Conservation (phyloP, 2,329 filamentous ascomycete genomes). For the Escovopsis sp. region DNA sequence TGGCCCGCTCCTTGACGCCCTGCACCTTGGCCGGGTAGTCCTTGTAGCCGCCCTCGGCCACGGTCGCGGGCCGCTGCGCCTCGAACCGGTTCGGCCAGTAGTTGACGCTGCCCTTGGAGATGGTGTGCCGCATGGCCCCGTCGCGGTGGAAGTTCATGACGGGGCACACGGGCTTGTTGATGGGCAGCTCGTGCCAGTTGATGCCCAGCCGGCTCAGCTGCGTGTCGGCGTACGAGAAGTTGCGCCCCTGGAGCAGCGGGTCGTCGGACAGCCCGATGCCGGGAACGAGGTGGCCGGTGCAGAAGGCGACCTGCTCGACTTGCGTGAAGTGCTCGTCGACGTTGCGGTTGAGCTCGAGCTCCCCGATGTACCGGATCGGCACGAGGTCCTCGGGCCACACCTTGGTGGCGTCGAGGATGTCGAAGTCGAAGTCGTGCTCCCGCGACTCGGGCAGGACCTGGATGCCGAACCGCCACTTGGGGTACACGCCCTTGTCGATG, state of each 20-base stretch:
- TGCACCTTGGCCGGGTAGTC: constrained; percentile 48
- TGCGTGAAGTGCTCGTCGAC: constrained; percentile 71
- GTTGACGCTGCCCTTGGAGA: constrained; percentile 53
- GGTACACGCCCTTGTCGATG: constrained; percentile 55
- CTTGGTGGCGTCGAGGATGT: constrained; percentile 75
- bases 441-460: constrained; percentile 58
- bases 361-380: constrained; percentile 63
- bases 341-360: constrained; percentile 66
- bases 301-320: constrained; percentile 73
- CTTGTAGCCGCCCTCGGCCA: constrained; percentile 50
- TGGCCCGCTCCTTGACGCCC: constrained; percentile 56
- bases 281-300: constrained; percentile 64
- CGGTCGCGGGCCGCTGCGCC: constrained; percentile 48
- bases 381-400: constrained; percentile 69
- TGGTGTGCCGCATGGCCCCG: constrained; percentile 56
- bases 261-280: constrained; percentile 66
- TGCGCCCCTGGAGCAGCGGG: constrained; percentile 56
- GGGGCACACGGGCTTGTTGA: constrained; percentile 61
- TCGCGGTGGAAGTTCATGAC: constrained; percentile 68
- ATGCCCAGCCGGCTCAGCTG: constrained; percentile 55
- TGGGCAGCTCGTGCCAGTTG: constrained; percentile 65
- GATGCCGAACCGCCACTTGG: constrained; percentile 73
- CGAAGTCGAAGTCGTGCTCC: constrained; percentile 69
- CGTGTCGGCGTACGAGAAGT: constrained; percentile 63
- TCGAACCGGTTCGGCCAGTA: constrained; percentile 48